These are phyloP conservation scores for Leptographium flavum DNA, from an alignment of 2,329 filamentous ascomycete species.

Conservation along the genomic window DNA sequence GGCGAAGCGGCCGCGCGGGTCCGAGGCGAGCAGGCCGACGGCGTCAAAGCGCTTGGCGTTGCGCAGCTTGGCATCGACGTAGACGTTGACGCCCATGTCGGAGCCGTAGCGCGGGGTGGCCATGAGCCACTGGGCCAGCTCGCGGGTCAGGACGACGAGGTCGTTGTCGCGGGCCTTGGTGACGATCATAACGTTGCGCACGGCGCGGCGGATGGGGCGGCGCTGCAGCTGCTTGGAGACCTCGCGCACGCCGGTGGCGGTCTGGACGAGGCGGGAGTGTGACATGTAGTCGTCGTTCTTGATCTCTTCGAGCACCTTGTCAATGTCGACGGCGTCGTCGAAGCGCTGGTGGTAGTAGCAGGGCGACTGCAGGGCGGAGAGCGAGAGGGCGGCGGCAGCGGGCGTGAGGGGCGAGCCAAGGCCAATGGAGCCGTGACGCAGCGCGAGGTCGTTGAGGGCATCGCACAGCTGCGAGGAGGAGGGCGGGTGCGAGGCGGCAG, in stretches of 20 bases:
- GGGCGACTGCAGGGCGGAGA: constrained; percentile 69
- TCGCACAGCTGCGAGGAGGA: constrained; percentile 51
- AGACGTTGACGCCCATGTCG: constrained; percentile 86
- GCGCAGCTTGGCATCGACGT: constrained; percentile 90
- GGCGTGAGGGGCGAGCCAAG: constrained; percentile 21
- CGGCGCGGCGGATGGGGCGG: constrained; percentile 79
- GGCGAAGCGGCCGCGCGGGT: constrained; percentile 65
- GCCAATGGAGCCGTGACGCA: constrained; percentile 10
- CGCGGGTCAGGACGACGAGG: constrained; percentile 75
- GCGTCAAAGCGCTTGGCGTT: constrained; percentile 80
- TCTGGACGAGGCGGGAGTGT: constrained; percentile 87
- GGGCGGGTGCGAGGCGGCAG: no score
- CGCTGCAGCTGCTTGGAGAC: constrained; percentile 91
- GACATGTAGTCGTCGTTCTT: constrained; percentile 79
- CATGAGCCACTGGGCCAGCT: constrained; percentile 78
- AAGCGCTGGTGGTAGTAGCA: constrained; percentile 98
- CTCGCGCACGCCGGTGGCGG: constrained; percentile 85
- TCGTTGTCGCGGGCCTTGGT: constrained; percentile 95
- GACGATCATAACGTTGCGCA: constrained; percentile 93
- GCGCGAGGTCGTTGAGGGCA: constrained; percentile 39
- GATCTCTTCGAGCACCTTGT: constrained; percentile 90
- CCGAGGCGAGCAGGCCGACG: constrained; percentile 53
- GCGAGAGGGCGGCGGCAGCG: constrained; percentile 26
- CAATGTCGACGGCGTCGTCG: constrained; percentile 88
- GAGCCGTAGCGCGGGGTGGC: constrained; percentile 79